These are phyloP conservation scores for Rhynchospora pubera DNA, from an alignment of 176 grass and related monocot species.

Conservation along the genomic window DNA sequence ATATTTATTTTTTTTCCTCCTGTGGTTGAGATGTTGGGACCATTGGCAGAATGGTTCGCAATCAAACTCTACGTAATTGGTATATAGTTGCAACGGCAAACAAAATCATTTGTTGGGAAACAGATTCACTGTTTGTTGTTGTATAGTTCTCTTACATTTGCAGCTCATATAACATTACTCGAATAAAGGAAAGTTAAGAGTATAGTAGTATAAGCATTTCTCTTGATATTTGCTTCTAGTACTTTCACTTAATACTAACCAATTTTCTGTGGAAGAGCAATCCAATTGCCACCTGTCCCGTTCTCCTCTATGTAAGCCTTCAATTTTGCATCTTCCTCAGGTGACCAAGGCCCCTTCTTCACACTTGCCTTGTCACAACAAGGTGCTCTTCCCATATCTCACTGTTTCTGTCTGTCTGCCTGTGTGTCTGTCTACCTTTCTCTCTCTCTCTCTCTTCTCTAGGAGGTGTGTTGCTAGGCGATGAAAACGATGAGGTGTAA, in stretches of 20 bases:
- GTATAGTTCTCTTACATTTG: neutral
- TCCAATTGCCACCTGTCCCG: constrained; percentile 83
- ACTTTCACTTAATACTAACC: constrained; percentile 31
- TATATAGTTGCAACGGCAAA: neutral
- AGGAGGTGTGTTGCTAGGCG: neutral
- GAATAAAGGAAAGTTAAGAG: neutral
- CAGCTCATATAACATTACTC: neutral
- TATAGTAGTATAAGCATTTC: neutral
- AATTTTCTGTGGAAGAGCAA: constrained; percentile 74
- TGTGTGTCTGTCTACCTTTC: neutral
- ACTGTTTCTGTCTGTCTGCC: neutral
- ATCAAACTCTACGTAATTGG: neutral
- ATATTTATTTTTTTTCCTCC: neutral
- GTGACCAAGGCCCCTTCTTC: constrained; percentile 91
- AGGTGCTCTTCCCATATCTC: constrained; percentile 70
- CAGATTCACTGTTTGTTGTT: neutral
- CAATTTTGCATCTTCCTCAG: constrained; percentile 76
- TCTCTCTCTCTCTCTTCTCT: neutral
- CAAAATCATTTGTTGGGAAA: neutral
- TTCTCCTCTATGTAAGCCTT: constrained; percentile 85
- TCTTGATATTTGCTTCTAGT: neutral
- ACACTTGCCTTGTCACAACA: constrained; percentile 88
- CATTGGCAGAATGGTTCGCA: neutral
- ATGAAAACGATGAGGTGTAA: constrained; percentile 20
- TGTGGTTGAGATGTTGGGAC: neutral